Evolutionary conservation across 208 protist species (phyloP).

Genomic region (Angomonas deanei): DNA sequence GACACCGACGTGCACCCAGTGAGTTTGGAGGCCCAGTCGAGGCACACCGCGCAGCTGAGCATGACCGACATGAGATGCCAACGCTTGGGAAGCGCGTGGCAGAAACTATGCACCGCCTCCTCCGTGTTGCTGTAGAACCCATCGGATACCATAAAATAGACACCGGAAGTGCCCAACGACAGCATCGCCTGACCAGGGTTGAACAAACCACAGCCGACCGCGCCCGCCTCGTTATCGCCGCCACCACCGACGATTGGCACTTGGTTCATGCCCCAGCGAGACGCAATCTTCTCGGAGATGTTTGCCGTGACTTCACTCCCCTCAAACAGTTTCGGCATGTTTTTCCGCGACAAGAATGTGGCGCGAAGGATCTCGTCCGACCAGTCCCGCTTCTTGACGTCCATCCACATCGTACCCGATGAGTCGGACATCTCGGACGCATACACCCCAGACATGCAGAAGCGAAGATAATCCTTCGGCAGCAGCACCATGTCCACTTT

Average conservation of each 20-base stretch:
- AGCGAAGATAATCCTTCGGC: constrained; percentile 73
- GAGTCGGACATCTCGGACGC: constrained; percentile 71
- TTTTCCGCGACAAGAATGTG: constrained; percentile 43
- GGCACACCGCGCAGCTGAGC: constrained; percentile 71
- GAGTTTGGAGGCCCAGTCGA: constrained; percentile 62
- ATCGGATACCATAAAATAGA: constrained; percentile 80
- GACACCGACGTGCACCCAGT: constrained; percentile 53
- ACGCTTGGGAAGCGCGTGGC: constrained; percentile 57
- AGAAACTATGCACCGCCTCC: constrained; percentile 81
- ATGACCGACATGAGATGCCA: constrained; percentile 84
- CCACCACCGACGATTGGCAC: constrained; percentile 59
- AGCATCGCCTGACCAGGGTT: constrained; percentile 75
- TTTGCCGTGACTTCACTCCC: constrained; percentile 49
- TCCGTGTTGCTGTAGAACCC: constrained; percentile 66
- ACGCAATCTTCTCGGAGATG: constrained; percentile 30
- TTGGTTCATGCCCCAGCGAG: constrained; percentile 49
- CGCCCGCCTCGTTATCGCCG: constrained; percentile 73
- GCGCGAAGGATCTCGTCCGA: constrained; percentile 50
- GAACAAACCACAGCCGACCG: constrained; percentile 57
- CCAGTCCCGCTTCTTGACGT: constrained; percentile 66
- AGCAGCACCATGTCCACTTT: constrained; percentile 61
- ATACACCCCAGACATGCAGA: constrained; percentile 59
- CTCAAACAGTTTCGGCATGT: constrained; percentile 76
- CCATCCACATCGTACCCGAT: constrained; percentile 70
- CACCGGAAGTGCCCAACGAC: constrained; percentile 74